These are phyloP conservation scores for Lentithecium fluviatile DNA, from an alignment of 495 filamentous ascomycete species.

Conservation along the genomic window DNA sequence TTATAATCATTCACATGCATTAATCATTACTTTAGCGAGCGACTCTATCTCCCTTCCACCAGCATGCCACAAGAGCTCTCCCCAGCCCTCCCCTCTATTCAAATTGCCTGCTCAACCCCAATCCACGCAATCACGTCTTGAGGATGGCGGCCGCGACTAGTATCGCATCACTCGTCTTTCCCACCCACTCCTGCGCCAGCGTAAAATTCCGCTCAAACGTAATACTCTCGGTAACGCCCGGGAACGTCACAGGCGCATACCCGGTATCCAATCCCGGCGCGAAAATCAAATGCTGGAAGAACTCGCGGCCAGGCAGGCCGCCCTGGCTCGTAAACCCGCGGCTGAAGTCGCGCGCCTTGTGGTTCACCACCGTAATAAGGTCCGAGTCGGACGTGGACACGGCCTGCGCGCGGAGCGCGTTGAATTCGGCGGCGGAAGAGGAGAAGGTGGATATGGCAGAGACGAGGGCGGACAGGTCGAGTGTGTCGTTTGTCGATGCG, in stretches of 20 bases:
- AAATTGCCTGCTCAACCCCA: no score
- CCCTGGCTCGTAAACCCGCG: slow-evolving; percentile 32
- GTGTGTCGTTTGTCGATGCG: slow-evolving; percentile 15
- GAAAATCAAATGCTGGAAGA: slow-evolving; percentile 32
- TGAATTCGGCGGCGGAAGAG: slow-evolving; percentile 17
- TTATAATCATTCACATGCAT: no score
- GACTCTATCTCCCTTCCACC: no score
- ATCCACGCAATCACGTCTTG: slow-evolving; percentile 17
- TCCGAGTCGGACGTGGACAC: slow-evolving; percentile 14
- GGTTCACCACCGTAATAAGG: slow-evolving; percentile 29
- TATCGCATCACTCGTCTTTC: slow-evolving; percentile 29
- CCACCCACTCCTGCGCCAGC: slow-evolving; percentile 32
- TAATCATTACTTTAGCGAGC: no score
- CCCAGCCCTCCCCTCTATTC: no score
- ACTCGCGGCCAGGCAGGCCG: slow-evolving; percentile 29
- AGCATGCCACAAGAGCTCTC: no score
- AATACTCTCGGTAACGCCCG: slow-evolving; percentile 31
- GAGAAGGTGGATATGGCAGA: slow-evolving; percentile 23
- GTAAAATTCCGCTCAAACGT: slow-evolving; percentile 15
- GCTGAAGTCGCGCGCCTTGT: slow-evolving; percentile 31
- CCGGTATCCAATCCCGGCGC: slow-evolving; percentile 34
- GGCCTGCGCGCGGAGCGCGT: slow-evolving; percentile 17
- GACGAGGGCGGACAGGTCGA: slow-evolving; percentile 18
- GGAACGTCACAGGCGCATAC: slow-evolving; percentile 34
- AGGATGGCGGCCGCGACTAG: slow-evolving; percentile 28